A percentile compares a stretch with the other conserved stretches of the same genome.
phyloP scores from a whole-genome alignment of 176 grass and related monocot genomes.

The Raddia distichophylla region DNA sequence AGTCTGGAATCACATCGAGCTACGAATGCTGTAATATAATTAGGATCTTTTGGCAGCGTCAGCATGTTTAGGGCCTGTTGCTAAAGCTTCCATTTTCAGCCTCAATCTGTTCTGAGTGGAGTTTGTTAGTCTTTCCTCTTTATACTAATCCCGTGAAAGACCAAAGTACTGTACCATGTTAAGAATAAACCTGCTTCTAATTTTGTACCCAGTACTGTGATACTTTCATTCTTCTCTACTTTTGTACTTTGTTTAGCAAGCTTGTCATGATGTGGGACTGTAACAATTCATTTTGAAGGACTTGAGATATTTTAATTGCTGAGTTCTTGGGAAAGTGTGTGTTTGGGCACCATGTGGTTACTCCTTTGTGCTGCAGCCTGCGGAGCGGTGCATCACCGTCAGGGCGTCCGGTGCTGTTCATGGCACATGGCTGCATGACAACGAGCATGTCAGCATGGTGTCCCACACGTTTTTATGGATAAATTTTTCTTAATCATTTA shows the following conservation, averaged over 20 bases:
- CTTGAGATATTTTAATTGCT: background rate
- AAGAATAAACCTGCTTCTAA: background rate
- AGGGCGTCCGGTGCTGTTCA: background rate
- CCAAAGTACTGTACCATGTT: background rate
- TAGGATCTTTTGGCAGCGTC: background rate
- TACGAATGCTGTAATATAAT: slow-evolving; percentile 39
- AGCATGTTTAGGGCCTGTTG: slow-evolving; percentile 14
- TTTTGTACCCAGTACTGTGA: background rate
- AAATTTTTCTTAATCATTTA: too few relatives aligned
- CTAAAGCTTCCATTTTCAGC: slow-evolving; percentile 6
- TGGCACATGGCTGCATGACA: background rate
- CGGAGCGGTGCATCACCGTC: background rate
- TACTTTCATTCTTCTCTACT: background rate
- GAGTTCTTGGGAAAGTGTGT: background rate
- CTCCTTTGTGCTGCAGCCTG: background rate
- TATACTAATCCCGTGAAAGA: slow-evolving; percentile 18
- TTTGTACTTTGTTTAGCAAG: background rate
- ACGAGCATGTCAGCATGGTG: too few relatives aligned
- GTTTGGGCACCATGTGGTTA: background rate
- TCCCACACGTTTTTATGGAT: too few relatives aligned
- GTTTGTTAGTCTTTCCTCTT: slow-evolving; percentile 11
- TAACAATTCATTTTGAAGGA: background rate
- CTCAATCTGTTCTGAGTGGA: background rate
- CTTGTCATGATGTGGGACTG: background rate
- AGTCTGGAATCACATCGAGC: slow-evolving; percentile 10